phyloP scores from a whole-genome alignment of 805 yeast species.

The Ascoidea rubescens region DNA sequence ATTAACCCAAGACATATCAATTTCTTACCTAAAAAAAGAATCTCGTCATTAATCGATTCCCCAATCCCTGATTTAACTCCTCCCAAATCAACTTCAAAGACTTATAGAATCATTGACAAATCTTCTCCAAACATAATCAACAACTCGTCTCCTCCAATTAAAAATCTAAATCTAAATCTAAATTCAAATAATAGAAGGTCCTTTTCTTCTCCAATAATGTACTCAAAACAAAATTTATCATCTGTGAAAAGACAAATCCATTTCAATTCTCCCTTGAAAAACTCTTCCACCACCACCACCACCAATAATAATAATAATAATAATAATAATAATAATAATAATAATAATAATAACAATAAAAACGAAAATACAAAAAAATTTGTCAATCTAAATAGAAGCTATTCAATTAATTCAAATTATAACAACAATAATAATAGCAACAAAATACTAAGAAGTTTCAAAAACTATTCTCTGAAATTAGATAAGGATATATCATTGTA shows the following conservation, averaged over 20 bases:
- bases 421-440: too few species aligned
- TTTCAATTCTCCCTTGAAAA: too few species aligned
- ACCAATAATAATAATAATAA: not conserved
- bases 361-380: too few species aligned
- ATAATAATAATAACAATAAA: too few species aligned
- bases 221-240: not conserved
- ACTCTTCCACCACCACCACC: not conserved
- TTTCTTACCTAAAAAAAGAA: not conserved
- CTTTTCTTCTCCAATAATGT: not conserved
- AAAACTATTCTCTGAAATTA: too few species aligned
- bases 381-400: too few species aligned
- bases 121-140: not conserved
- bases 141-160: not conserved
- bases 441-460: not conserved
- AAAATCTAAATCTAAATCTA: too few species aligned
- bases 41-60: not conserved
- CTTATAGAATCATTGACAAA: not conserved
- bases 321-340: too few species aligned
- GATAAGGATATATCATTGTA: too few species aligned
- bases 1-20: not conserved
- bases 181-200: not conserved
- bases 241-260: too few species aligned
- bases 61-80: not conserved
- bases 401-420: too few species aligned
- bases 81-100: not conserved